Evolutionary conservation across 23 red algal species (phyloP).

Genomic region (Gracilaria caudata): DNA sequence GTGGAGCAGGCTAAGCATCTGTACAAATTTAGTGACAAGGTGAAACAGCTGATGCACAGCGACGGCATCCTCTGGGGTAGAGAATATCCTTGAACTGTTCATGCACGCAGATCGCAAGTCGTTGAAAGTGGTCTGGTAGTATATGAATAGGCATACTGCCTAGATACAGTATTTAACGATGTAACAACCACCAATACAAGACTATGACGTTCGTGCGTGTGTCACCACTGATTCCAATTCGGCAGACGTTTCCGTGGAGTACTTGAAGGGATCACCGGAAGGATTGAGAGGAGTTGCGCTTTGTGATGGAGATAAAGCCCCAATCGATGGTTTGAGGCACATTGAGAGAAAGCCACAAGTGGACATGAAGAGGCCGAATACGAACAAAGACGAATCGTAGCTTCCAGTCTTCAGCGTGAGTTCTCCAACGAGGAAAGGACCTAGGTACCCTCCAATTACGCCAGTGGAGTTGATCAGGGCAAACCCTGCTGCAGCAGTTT

Average conservation of each 20-base stretch:
- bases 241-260: conserved; percentile 5
- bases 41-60: background rate
- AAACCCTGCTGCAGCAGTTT: conserved; percentile 68
- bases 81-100: background rate
- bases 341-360: conserved; percentile 44
- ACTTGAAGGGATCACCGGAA: conserved; percentile 30
- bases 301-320: conserved; percentile 36
- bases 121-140: background rate
- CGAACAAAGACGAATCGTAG: conserved; percentile 48
- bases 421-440: conserved; percentile 68
- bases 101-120: background rate
- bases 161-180: conserved; percentile 10
- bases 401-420: conserved; percentile 43
- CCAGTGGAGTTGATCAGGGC: conserved; percentile 73
- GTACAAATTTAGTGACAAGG: conserved; percentile 20
- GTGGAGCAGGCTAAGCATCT: background rate
- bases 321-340: conserved; percentile 48
- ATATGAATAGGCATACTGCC: background rate
- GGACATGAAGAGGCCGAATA: conserved; percentile 65
- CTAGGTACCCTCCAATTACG: conserved; percentile 66
- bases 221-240: conserved; percentile 31
- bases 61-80: background rate
- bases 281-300: conserved; percentile 43
- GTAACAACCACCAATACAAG: conserved; percentile 8
- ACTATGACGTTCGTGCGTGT: conserved; percentile 25